Evolutionary conservation across 1,284 basidiomycete species (phyloP).

Genomic region (Microbotryomycetes sp.): DNA sequence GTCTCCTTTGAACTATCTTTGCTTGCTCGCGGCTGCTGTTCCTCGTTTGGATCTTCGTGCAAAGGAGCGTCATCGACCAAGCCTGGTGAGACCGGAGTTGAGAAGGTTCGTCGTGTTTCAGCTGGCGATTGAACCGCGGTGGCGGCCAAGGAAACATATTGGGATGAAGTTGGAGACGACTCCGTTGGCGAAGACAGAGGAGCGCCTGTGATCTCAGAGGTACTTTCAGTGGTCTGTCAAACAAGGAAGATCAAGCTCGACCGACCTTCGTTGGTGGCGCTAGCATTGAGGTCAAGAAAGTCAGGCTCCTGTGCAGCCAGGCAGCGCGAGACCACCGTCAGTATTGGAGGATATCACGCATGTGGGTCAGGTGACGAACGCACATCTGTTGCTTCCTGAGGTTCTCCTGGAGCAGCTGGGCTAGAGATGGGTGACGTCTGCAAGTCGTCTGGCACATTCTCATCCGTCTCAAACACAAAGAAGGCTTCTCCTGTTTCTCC

Average conservation of each 20-base stretch:
- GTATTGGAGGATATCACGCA: neutral
- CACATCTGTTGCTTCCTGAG: constrained; percentile 1
- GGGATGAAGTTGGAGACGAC: constrained; percentile 23
- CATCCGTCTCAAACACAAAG: constrained; percentile 96
- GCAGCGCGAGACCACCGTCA: neutral
- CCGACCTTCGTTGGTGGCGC: neutral
- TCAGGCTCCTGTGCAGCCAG: constrained; percentile 36
- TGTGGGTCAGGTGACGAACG: neutral
- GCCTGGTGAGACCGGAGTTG: constrained; percentile 2
- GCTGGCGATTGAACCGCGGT: constrained; percentile 23
- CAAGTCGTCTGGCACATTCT: constrained; percentile 84
- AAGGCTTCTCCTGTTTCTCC: constrained; percentile 98
- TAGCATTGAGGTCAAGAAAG: constrained; percentile 43
- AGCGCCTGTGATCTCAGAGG: too few species aligned
- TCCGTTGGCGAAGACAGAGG: constrained; percentile 5
- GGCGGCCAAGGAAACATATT: constrained; percentile 22
- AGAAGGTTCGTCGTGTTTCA: constrained; percentile 16
- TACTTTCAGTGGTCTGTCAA: neutral
- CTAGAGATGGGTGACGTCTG: constrained; percentile 69
- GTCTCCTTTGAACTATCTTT: neutral
- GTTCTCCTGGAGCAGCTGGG: constrained; percentile 13
- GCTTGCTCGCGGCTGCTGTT: neutral
- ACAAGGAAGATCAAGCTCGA: neutral
- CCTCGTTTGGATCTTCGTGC: neutral
- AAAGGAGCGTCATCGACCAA: neutral